Percentiles rank a stretch among this genome's conserved stretches.
These are phyloP conservation scores for Penicillium frequentans DNA, from an alignment of 2,329 filamentous ascomycete species.

Conservation along the genomic window DNA sequence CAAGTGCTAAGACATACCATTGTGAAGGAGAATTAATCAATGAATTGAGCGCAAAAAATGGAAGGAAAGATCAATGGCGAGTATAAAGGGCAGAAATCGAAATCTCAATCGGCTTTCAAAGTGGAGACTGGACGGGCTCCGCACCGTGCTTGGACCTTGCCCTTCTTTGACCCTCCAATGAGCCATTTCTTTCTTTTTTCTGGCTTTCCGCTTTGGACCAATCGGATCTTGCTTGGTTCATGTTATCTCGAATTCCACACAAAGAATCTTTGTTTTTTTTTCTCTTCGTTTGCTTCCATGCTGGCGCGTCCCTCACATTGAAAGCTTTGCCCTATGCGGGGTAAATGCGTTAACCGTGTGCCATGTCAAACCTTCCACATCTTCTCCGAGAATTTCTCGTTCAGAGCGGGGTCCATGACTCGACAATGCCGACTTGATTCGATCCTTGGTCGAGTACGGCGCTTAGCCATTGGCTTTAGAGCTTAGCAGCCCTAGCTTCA, in stretches of 20 bases:
- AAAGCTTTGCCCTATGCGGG: neutral
- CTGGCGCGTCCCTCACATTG: neutral
- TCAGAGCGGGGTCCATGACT: neutral
- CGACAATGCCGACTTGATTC: neutral
- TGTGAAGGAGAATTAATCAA: neutral
- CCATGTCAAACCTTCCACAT: neutral
- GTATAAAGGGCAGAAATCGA: neutral
- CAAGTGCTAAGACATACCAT: neutral
- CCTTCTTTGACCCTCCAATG: neutral
- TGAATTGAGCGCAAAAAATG: neutral
- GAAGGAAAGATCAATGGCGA: neutral
- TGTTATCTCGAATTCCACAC: neutral
- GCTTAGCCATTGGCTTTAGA: neutral
- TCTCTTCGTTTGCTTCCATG: neutral
- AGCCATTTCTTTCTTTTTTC: neutral
- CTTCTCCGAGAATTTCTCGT: neutral
- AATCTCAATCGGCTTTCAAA: neutral
- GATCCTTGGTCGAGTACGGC: neutral
- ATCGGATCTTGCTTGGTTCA: neutral
- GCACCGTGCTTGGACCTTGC: neutral
- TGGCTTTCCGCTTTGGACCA: neutral
- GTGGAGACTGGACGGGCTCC: neutral
- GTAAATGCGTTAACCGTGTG: neutral
- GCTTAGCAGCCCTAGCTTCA: neutral
- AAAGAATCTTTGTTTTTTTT: neutral